Evolutionary conservation across 2,329 filamentous ascomycete genomes (phyloP).

Genomic region (Venturia aucupariae): DNA sequence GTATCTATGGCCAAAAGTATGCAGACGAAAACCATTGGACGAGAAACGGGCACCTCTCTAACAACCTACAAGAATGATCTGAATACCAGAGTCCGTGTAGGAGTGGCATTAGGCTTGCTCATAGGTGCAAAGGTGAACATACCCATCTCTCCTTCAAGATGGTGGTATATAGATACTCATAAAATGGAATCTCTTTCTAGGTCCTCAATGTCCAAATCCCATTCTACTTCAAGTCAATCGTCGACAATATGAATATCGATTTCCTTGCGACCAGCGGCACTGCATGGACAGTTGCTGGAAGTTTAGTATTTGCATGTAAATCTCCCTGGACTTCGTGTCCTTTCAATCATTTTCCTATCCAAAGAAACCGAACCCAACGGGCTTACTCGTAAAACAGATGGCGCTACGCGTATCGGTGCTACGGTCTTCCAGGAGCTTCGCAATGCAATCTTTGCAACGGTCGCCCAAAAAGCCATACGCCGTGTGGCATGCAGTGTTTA

Average conservation of each 20-base stretch:
- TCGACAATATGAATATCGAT: conserved; percentile 96
- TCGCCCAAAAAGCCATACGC: conserved; percentile 93
- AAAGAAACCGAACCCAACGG: too few relatives aligned
- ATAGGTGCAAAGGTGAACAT: conserved; percentile 70
- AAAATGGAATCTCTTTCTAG: conserved; percentile 28
- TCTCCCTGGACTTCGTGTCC: background rate
- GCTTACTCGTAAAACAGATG: conserved; percentile 43
- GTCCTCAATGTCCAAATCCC: conserved; percentile 93
- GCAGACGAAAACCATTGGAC: conserved; percentile 4
- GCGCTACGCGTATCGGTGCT: conserved; percentile 76
- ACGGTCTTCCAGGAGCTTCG: conserved; percentile 87
- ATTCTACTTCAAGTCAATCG: conserved; percentile 98
- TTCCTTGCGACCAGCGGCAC: conserved; percentile 79
- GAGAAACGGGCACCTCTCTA: conserved; percentile 1
- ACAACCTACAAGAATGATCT: conserved; percentile 49
- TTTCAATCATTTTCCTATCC: background rate
- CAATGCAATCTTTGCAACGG: conserved; percentile 93
- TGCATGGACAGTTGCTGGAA: conserved; percentile 77
- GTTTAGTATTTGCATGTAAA: conserved; percentile 80
- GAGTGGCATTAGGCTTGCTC: conserved; percentile 72
- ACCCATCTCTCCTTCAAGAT: conserved; percentile 10
- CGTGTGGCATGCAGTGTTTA: conserved; percentile 88
- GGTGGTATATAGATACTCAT: conserved; percentile 17
- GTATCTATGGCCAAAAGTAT: conserved; percentile 85
- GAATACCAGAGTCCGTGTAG: conserved; percentile 75